Base-by-base conservation (phyloP, 108 stramenopile genomes). In the Seminavis robusta region DNA sequence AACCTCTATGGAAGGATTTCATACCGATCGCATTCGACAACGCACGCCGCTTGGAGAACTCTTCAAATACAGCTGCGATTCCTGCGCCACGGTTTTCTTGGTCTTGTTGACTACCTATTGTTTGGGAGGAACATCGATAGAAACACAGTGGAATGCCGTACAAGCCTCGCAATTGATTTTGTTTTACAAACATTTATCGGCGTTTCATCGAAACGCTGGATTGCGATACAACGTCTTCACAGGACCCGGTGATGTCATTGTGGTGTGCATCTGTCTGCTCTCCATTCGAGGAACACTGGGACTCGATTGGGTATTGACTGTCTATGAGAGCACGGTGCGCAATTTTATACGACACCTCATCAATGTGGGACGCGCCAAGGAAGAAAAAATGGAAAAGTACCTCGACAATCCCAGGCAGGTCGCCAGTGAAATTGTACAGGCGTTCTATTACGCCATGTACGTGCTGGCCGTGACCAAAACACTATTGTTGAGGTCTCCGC, bases 21-120 rank as follows among this genome's bases (percentile, higher is more conserved):
- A 94, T 44, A 87, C 89, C 47, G 82, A 87, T 69, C 70, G 84
- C 23, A 86, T 94, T 47, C 78, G 93, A 29, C 90, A 94, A 65
- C 69, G 73, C 1, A 89, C 85, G 33, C 71, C 93, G 1, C 64
- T 94, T 43, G 82, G 83, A 19, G 93, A 91, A 51, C 69, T 91
- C 15, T 94, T 94, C 77, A 91, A 94, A 56, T 91, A 94, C 52
- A 71, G 73, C 34, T 86, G 84, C 63, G 88, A 89, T 63, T 88
- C 80, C 61, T 71, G 72, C 31, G 68, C 82, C 29, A 89, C 93
- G 1, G 90, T 94, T 0, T 94, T 87, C 67, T 72, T 94, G 39
- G 55, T 65, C 21, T 63, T 94, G 6, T 63, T 91, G 56, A 86
- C 86, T 13, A 75, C 76, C 24, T 89, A 94, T 51, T 84, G 81